Conservation (phyloP, 345 rosid species). For the Hibiscus tridactylites region DNA sequence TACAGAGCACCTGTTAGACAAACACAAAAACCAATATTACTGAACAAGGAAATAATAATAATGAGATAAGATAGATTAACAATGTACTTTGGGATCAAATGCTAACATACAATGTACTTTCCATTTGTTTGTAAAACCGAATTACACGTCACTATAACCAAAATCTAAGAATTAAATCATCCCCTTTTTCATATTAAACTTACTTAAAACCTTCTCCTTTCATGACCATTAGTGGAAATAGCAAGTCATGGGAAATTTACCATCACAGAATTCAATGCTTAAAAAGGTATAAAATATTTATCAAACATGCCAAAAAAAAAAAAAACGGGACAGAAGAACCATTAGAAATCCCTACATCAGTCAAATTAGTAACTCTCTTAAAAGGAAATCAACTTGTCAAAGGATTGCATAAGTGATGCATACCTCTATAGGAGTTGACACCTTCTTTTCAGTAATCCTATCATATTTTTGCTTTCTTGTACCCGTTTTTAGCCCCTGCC, state of each 20-base stretch:
- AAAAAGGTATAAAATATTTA: not conserved
- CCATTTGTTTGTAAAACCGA: not conserved
- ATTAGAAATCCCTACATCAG: constrained; percentile 6
- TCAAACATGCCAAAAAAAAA: not conserved
- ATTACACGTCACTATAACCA: not conserved
- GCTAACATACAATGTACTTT: not conserved
- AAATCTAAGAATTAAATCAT: not conserved
- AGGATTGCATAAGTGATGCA: not conserved
- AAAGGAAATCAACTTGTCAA: not conserved
- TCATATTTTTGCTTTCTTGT: constrained; percentile 90
- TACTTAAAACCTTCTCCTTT: not conserved
- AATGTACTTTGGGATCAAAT: not conserved
- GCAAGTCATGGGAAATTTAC: not conserved
- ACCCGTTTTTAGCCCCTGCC: constrained; percentile 86
- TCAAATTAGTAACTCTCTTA: not conserved
- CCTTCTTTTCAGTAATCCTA: constrained; percentile 79
- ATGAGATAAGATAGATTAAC: not conserved
- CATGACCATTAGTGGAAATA: not conserved
- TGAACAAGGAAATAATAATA: not conserved
- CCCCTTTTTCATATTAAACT: not conserved
- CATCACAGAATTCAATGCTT: not conserved
- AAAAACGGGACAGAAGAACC: not conserved
- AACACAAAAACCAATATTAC: not conserved
- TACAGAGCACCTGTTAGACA: constrained; percentile 54
- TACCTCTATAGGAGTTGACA: constrained; percentile 78